Evolutionary conservation across 208 protist genomes (phyloP).

Genomic region (Acanthamoeba royreba): DNA sequence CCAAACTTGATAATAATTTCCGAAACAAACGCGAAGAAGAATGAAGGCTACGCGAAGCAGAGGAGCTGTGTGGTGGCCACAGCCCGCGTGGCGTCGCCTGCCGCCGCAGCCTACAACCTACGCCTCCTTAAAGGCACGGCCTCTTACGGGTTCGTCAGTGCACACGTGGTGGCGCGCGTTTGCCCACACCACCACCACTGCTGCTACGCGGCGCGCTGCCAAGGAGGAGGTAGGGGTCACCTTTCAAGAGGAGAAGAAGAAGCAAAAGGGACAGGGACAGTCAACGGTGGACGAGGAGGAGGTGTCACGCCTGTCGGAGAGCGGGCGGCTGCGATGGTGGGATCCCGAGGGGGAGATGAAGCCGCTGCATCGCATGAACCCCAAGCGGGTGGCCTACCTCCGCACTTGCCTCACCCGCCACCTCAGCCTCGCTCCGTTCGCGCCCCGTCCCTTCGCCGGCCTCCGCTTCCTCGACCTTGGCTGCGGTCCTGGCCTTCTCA

Average conservation of each 20-base stretch:
- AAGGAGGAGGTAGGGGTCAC: too few species aligned
- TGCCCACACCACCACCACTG: too few species aligned
- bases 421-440: background rate
- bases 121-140: too few species aligned
- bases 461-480: constrained; percentile 87
- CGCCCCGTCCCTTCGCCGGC: constrained; percentile 61
- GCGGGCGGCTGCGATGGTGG: constrained; percentile 80
- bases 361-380: constrained; percentile 90
- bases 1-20: too few species aligned
- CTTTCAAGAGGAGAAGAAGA: background rate
- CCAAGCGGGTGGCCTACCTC: constrained; percentile 86
- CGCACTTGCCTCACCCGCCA: constrained; percentile 58
- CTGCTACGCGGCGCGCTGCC: too few species aligned
- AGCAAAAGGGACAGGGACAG: background rate
- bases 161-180: too few species aligned
- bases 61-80: too few species aligned
- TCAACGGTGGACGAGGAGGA: background rate
- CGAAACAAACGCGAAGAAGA: too few species aligned
- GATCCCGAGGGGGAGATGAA: constrained; percentile 84
- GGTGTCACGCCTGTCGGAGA: background rate
- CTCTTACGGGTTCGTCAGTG: too few species aligned
- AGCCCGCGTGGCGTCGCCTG: too few species aligned
- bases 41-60: too few species aligned
- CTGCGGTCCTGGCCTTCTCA: constrained; percentile 89
- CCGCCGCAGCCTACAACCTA: too few species aligned